Base-by-base conservation (phyloP, 805 yeast genomes). In the Barnettozyma botsteinii region DNA sequence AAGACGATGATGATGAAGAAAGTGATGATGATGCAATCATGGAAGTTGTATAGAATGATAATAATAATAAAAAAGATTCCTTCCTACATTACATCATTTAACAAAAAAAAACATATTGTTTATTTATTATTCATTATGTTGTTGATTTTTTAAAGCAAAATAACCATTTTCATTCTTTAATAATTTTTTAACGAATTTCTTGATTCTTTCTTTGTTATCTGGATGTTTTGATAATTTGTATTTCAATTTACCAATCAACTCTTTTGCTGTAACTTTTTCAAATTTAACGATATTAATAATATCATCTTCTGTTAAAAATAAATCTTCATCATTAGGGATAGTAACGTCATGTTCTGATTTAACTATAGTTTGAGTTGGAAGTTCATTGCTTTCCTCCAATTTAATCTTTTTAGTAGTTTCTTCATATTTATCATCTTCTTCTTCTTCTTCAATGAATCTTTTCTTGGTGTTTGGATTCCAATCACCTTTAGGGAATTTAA, bases 401-500 rank as follows among this genome's bases (percentile, higher is more conserved):
- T 66, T 70, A 18, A 61, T 53, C 43, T 67, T 68, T 51, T 72
- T 73, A 4, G 31, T 18, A 20, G 51, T 46, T 1, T 48, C 59
- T 4, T 41, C 7, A 14, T 27, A 10, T 13, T 5, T 27, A 14
- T 27, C 30, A 14, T 14, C 13, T 22, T 24, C 45, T 7, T 45
- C 51, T n/a, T 42, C 51, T 31, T 51, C 64, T 17, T 60, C 64
- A 24, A 49, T 43, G 11, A 51, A 47, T 41, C 69, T 49, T 39
- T 61, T 59, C 49, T 58, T 73, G 10, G 67, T 67, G 25, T 59
- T 57, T 18, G 96, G 91, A 60, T 81, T 81, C 96, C 96, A 89
- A 39, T 79, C 85, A 21, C 95, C 95, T 15, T 59, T 64, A 3
- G 93, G 93, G 64, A 88, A 87, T 27, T 73, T 73, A 14, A 64